Base-by-base conservation (phyloP, 176 grass and related monocot genomes). In the Aegilops tauschii region DNA sequence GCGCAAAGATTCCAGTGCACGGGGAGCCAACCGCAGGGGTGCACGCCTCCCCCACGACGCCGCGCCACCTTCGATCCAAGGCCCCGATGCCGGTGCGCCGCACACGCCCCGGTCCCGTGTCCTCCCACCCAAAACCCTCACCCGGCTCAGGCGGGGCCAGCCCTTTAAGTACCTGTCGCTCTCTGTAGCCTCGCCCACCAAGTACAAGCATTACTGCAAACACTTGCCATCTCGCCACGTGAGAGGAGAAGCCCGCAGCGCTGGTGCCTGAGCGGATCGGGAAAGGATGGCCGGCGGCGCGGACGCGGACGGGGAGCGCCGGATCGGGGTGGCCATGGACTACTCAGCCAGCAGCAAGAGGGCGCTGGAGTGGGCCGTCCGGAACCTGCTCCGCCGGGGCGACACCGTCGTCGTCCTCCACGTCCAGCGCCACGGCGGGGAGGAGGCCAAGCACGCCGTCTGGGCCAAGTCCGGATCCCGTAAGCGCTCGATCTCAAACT, bases 311-410 rank as follows among this genome's bases (percentile, higher is more conserved):
- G 93, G 87, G 70, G 84, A 67, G 58, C 91, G 81, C 5, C 90
- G 62, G 81, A 73, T 97, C 78, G 95, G 85, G 21, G 87, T 97
- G 73, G 95, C 92, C 3, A 81, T 93, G 56, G 95, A 97, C 86
- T 95, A 91, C 93, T 97, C 95, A 35, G 79, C 84, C 6, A 93
- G 86, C 88, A 88, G 93, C 79, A 97, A 92, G 89, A 45, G 82
- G 85, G 95, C 95, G 71, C 84, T 95, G 34, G 62, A 68, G 23
- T 97, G 95, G 93, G 76, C 93, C 59, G 47, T 90, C 76, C 32
- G 66, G 18, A 95, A 97, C 85, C 82, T 97, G 34, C 69, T 95
- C 69, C 86, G 76, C 65, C 30, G 66, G 10, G 93, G 93, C 77
- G 95, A 97, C 67, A 89, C 86, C 77, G 69, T 97, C 62, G 39